These are phyloP conservation scores for Mycena vulgaris DNA, from an alignment of 768 basidiomycete genomes.

Conservation along the genomic window DNA sequence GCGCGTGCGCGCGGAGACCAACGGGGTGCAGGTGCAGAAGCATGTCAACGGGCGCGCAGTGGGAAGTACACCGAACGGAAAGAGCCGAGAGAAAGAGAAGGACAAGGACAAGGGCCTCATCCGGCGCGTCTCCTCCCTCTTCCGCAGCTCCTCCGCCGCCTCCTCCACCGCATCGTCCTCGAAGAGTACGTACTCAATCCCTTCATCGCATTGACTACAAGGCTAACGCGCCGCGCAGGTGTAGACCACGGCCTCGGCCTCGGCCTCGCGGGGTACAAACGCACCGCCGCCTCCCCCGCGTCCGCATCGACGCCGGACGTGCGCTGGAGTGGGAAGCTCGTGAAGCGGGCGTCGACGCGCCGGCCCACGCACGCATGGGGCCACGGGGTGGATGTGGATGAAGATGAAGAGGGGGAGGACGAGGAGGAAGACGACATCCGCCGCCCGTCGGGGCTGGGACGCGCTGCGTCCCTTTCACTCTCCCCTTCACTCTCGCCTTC, in stretches of 20 bases:
- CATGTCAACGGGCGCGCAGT: too few relatives aligned
- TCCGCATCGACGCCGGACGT: slow-evolving; percentile 26
- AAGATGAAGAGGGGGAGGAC: neutral
- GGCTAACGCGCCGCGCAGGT: too few relatives aligned
- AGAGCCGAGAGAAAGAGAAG: neutral
- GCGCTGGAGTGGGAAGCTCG: neutral
- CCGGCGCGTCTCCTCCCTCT: slow-evolving; percentile 29
- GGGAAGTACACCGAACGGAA: too few relatives aligned
- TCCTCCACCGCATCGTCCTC: too few relatives aligned
- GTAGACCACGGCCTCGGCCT: too few relatives aligned
- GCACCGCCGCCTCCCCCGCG: too few relatives aligned
- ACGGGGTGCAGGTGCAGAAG: too few relatives aligned
- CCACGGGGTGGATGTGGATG: too few relatives aligned
- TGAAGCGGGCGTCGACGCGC: slow-evolving; percentile 17
- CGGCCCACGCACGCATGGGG: too few relatives aligned
- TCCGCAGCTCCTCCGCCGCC: slow-evolving; percentile 15
- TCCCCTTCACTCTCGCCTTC: neutral
- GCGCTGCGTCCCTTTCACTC: slow-evolving; percentile 11
- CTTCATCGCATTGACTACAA: too few relatives aligned
- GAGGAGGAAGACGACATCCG: slow-evolving; percentile 36
- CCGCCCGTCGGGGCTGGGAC: slow-evolving; percentile 30
- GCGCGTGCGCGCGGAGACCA: too few relatives aligned
- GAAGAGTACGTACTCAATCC: too few relatives aligned
- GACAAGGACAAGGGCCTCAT: slow-evolving; percentile 16
- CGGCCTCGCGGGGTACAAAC: slow-evolving; percentile 28